These are phyloP conservation scores for Coemansia aciculifera DNA, from an alignment of 192 early-diverging fungal genomes.

Conservation along the genomic window DNA sequence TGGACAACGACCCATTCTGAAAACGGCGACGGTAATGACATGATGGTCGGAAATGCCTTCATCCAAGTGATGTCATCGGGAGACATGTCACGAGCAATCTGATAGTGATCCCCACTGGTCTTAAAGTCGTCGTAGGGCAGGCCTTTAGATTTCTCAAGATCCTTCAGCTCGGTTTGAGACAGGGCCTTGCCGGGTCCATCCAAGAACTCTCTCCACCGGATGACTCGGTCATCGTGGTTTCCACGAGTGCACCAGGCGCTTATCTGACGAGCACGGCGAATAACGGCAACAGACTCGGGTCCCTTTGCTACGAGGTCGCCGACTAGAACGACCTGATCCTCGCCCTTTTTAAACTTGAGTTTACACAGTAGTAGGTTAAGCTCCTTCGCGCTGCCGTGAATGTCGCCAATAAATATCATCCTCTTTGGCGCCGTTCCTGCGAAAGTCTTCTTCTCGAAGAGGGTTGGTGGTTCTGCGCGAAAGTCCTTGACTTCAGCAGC, in stretches of 20 bases:
- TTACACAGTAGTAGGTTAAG: constrained; percentile 57
- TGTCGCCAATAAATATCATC: constrained; percentile 70
- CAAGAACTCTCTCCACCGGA: constrained; percentile 61
- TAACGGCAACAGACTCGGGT: constrained; percentile 59
- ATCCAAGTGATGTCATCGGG: constrained; percentile 57
- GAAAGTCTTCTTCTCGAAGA: constrained; percentile 13
- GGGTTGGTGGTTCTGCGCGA: constrained; percentile 19
- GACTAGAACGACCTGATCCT: constrained; percentile 64
- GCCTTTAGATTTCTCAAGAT: constrained; percentile 9
- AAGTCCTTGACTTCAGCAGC: constrained; percentile 16
- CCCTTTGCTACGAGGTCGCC: constrained; percentile 72
- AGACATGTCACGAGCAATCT: constrained; percentile 47
- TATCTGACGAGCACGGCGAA: constrained; percentile 54
- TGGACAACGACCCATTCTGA: constrained; percentile 65
- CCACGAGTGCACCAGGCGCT: constrained; percentile 63
- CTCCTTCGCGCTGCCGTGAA: constrained; percentile 64
- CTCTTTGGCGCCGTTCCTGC: constrained; percentile 20
- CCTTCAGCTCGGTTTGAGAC: constrained; percentile 10
- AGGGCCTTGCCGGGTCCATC: constrained; percentile 31
- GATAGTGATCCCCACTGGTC: constrained; percentile 28
- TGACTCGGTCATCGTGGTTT: constrained; percentile 73
- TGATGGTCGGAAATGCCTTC: constrained; percentile 57
- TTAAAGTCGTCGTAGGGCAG: constrained; percentile 30
- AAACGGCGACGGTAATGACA: constrained; percentile 48
- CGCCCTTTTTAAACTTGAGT: constrained; percentile 31